Base-by-base conservation (phyloP, 306 rosid genomes). In the Astragalus membranaceus region DNA sequence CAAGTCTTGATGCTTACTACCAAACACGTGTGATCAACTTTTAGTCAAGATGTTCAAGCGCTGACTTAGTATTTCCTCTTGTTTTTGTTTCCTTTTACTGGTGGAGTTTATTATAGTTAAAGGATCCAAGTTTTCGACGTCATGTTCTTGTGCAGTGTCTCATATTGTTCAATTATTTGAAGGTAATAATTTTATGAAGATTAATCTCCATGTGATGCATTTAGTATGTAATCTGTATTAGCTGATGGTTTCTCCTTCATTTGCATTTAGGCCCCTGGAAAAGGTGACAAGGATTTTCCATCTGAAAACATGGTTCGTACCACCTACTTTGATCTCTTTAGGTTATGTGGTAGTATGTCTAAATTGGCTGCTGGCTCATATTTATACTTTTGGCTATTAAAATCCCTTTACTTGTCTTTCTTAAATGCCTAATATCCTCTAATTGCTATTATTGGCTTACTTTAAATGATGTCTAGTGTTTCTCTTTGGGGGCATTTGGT, bases 121-220 rank as follows among this genome's bases (percentile, higher is more conserved):
- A 93, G 82, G 98, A 93, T 78, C 88, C 98, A 65, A 93, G 98
- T 81, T 93, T 93, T 63, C 90, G 97, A 48, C 94, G 98, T 32
- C 98, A 93, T 32, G 71, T 88, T 82, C 97, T 93, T 74, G 90
- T 93, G 79, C 97, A 93, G 82, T 93, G 98, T 82, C 98, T 93
- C 72, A 88, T 93, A 85, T 75, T 93, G 78, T 93, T 90, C 41
- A 92, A 93, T 76, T 93, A 93, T 81, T 56, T 93, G 81, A 93
- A 90, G 97, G 98, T 92, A 85, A 64, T 67, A 62, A 16, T 36
- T 58, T 51, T 67, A 30, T 66, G 43, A 42, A 32, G 41, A 15
- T 69, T 58, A 67, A 39, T 63, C 35, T 50, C 7, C 36, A 9
- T 60, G 1, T 23, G 51, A 48, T 33, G 5, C 41, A 47, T 68